A percentile compares a stretch with the other conserved stretches of the same genome.
These are phyloP conservation scores for Coemansia sp. DNA, from an alignment of 192 early-diverging fungal genomes.

Conservation along the genomic window DNA sequence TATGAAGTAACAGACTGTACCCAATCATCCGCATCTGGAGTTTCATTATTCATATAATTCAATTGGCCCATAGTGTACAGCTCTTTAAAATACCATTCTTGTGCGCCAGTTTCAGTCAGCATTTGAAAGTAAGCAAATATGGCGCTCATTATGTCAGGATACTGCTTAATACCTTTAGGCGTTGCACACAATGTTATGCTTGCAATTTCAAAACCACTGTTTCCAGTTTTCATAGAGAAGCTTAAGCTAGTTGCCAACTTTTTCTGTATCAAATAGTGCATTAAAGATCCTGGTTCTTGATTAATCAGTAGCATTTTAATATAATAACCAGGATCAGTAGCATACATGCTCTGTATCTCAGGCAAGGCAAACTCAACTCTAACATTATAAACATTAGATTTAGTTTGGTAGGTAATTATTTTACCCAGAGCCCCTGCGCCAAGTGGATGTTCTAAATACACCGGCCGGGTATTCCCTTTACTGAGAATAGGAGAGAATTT, in stretches of 20 bases:
- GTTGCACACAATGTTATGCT: neutral
- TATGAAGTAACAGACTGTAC: neutral
- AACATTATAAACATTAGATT: slow-evolving; percentile 63
- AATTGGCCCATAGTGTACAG: neutral
- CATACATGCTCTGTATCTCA: slow-evolving; percentile 54
- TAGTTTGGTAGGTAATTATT: slow-evolving; percentile 52
- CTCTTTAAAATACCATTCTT: neutral
- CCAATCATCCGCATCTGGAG: neutral
- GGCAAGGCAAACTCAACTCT: slow-evolving; percentile 79
- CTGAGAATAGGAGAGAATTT: slow-evolving; percentile 76
- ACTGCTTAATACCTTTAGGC: neutral
- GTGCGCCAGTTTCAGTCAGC: neutral
- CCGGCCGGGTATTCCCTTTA: slow-evolving; percentile 60
- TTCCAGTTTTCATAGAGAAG: neutral
- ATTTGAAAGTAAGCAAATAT: neutral
- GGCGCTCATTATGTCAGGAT: neutral
- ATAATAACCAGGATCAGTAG: neutral
- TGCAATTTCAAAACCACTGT: neutral
- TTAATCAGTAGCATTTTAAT: neutral
- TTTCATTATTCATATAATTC: neutral
- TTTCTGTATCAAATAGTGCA: neutral
- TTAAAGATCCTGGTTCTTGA: neutral
- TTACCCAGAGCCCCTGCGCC: slow-evolving; percentile 64
- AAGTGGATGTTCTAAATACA: slow-evolving; percentile 64
- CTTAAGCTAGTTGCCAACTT: neutral